A percentile compares a stretch with the other conserved stretches of the same genome.
Conservation (phyloP, 352 stramenopile genomes). For the Phytophthora vignae region DNA sequence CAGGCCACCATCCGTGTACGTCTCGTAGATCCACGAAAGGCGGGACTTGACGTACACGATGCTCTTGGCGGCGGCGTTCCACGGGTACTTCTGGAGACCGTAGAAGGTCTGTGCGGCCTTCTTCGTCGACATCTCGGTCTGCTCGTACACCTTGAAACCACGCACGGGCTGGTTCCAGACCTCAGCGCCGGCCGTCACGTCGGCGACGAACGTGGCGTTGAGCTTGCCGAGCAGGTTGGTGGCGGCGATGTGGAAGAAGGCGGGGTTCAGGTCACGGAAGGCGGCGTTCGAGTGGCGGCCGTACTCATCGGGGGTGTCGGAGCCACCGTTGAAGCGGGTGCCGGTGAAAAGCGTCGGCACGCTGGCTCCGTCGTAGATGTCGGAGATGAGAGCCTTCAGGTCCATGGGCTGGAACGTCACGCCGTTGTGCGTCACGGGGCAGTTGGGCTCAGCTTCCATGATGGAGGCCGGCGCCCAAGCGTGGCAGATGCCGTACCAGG, state of each 20-base stretch:
- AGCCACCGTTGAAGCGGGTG: slow-evolving; percentile 32
- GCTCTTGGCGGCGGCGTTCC: slow-evolving; percentile 50
- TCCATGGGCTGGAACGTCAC: slow-evolving; percentile 45
- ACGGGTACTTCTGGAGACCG: slow-evolving; percentile 55
- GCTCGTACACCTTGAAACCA: slow-evolving; percentile 54
- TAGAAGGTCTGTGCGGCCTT: slow-evolving; percentile 47
- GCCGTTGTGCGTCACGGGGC: slow-evolving; percentile 38
- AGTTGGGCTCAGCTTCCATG: slow-evolving; percentile 38
- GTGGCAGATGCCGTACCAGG: slow-evolving; percentile 41
- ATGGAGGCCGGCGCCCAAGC: slow-evolving; percentile 43
- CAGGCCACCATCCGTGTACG: slow-evolving; percentile 44
- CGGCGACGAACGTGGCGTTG: slow-evolving; percentile 54
- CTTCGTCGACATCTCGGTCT: slow-evolving; percentile 38
- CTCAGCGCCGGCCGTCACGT: slow-evolving; percentile 30
- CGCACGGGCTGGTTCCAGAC: slow-evolving; percentile 77
- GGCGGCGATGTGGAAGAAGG: slow-evolving; percentile 53
- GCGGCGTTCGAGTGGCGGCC: slow-evolving; percentile 45
- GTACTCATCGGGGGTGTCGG: slow-evolving; percentile 44
- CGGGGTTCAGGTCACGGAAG: slow-evolving; percentile 55
- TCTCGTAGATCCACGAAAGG: slow-evolving; percentile 57
- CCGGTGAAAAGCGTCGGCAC: slow-evolving; percentile 9
- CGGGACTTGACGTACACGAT: slow-evolving; percentile 55
- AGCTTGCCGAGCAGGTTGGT: slow-evolving; percentile 52
- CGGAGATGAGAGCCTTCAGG: slow-evolving; percentile 14
- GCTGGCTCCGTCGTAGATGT: slow-evolving; percentile 40